Evolutionary conservation across 2,329 filamentous ascomycete genomes (phyloP).

Genomic region (Tolypocladium pustulatum): DNA sequence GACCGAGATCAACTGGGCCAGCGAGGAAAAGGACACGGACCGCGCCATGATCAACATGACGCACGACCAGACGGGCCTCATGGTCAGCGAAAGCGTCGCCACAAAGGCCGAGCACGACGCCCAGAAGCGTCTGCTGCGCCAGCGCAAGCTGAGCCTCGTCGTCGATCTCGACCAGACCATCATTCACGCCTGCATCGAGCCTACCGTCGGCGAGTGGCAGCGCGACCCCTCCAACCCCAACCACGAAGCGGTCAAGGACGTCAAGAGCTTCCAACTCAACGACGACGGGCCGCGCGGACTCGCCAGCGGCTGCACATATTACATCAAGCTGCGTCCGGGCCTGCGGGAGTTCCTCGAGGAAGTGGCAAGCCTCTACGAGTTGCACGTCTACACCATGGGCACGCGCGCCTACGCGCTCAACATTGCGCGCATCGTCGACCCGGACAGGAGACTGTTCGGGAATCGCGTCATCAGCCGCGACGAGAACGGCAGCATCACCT

Average conservation of each 20-base stretch:
- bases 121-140: constrained; percentile 69
- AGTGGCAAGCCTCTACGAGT: constrained; percentile 74
- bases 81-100: constrained; percentile 75
- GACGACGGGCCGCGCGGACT: constrained; percentile 70
- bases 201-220: constrained; percentile 94
- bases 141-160: constrained; percentile 81
- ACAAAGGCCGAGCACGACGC: constrained; percentile 74
- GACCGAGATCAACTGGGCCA: constrained; percentile 81
- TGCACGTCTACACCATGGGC: constrained; percentile 99
- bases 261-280: constrained; percentile 75
- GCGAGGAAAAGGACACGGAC: constrained; percentile 64
- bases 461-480: constrained; percentile 93
- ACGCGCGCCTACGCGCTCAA: constrained; percentile 91
- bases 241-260: constrained; percentile 79
- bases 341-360: constrained; percentile 69
- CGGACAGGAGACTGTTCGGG: constrained; percentile 78
- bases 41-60: constrained; percentile 92
- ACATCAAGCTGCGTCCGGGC: constrained; percentile 93
- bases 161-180: constrained; percentile 98
- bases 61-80: constrained; percentile 80
- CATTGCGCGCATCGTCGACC: constrained; percentile 88
- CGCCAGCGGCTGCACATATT: constrained; percentile 77
- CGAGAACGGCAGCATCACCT: constrained; percentile 86
- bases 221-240: constrained; percentile 81
- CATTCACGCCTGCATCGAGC: constrained; percentile 95